Conservation (phyloP, 176 grass and related monocot species). For the Tillandsia leiboldiana region DNA sequence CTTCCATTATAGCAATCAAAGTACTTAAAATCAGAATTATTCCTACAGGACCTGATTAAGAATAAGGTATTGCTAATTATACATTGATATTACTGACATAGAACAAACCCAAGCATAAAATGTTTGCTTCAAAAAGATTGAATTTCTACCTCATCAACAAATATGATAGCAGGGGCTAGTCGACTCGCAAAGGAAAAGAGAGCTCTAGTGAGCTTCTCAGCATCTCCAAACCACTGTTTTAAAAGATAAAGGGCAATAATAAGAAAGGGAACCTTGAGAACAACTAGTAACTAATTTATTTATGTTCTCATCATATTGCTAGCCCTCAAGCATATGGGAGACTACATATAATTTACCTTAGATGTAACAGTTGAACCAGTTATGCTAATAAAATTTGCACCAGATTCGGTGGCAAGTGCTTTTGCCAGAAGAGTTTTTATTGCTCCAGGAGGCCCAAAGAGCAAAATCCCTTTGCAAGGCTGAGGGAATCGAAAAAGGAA, state of each 20-base stretch:
- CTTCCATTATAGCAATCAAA: conserved; percentile 35
- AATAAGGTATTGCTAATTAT: background rate
- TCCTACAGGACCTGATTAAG: background rate
- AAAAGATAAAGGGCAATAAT: conserved; percentile 24
- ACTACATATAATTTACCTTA: conserved; percentile 48
- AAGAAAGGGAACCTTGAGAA: background rate
- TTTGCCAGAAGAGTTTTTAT: conserved; percentile 96
- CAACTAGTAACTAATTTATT: background rate
- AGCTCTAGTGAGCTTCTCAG: conserved; percentile 94
- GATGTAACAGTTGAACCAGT: conserved; percentile 88
- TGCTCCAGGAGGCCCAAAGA: conserved; percentile 93
- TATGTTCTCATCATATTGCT: background rate
- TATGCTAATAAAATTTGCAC: conserved; percentile 94
- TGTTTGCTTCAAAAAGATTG: conserved; percentile 12
- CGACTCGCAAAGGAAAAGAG: conserved; percentile 88
- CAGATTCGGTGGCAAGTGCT: conserved; percentile 96
- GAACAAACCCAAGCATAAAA: conserved; percentile 1
- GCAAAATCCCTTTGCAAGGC: conserved; percentile 97
- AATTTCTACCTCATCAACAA: conserved; percentile 78
- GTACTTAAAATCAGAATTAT: conserved; percentile 1
- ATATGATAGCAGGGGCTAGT: conserved; percentile 87
- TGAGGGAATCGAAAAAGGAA: conserved; percentile 19
- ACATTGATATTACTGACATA: conserved; percentile 3
- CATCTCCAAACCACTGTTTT: conserved; percentile 97
- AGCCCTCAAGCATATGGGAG: background rate